These are phyloP conservation scores for Solanum chilense DNA, from an alignment of 257 asterid genomes.

Conservation along the genomic window DNA sequence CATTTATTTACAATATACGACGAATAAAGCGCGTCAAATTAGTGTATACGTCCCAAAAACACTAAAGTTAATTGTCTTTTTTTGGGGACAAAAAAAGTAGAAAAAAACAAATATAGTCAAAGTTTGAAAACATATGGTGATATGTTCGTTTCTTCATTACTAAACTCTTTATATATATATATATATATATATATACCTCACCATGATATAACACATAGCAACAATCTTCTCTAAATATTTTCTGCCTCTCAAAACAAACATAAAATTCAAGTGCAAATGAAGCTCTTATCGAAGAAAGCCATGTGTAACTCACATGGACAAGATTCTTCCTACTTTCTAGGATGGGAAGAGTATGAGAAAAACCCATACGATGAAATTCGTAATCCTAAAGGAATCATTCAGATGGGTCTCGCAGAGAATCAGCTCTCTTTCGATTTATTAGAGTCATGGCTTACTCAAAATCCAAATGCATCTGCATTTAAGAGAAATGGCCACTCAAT, in stretches of 20 bases:
- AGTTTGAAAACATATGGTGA: neutral
- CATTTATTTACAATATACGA: no score
- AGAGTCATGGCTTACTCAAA: slow-evolving; percentile 25
- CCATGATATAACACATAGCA: neutral
- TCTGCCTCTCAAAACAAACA: neutral
- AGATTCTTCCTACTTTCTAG: slow-evolving; percentile 31
- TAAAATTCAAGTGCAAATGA: neutral
- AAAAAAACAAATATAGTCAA: neutral
- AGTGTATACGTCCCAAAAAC: neutral
- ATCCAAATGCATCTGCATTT: slow-evolving; percentile 18
- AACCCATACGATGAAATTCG: slow-evolving; percentile 18
- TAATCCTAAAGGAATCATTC: slow-evolving; percentile 30
- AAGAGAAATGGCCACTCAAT: slow-evolving; percentile 19
- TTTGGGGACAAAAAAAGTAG: no score
- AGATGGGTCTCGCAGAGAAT: slow-evolving; percentile 46
- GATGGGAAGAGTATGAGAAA: slow-evolving; percentile 39
- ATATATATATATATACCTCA: neutral
- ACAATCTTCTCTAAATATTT: neutral
- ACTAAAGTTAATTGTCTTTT: neutral
- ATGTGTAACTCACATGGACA: slow-evolving; percentile 32
- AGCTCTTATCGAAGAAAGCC: slow-evolving; percentile 19
- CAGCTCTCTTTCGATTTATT: slow-evolving; percentile 32
- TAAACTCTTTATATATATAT: neutral
- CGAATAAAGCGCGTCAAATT: no score
- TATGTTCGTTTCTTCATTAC: neutral